Percentiles rank a stretch among this genome's conserved stretches.
These are phyloP conservation scores for Cyberlindnera mycetangii DNA, from an alignment of 805 yeast species.

Conservation along the genomic window DNA sequence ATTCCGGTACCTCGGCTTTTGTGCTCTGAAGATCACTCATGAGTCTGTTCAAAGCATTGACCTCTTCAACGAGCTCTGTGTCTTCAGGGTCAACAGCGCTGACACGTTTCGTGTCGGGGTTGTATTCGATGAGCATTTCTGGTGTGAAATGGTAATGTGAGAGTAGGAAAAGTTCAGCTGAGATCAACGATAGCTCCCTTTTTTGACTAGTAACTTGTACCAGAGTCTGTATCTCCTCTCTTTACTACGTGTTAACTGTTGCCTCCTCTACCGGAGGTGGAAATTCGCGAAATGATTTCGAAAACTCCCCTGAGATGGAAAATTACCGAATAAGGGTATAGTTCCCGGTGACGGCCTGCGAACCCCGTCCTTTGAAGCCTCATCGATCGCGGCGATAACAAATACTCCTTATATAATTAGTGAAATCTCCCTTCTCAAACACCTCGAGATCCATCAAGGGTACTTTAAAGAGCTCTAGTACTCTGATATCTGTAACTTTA, in stretches of 20 bases:
- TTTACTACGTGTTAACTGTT: background rate
- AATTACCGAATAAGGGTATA: background rate
- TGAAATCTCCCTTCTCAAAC: too few relatives aligned
- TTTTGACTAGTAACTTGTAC: too few relatives aligned
- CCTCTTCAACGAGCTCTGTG: constrained; percentile 24
- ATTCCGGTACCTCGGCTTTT: constrained; percentile 48
- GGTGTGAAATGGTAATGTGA: background rate
- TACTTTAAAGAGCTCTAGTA: too few relatives aligned
- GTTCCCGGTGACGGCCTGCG: too few relatives aligned
- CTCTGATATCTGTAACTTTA: background rate
- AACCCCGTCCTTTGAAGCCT: too few relatives aligned
- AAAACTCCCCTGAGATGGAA: background rate
- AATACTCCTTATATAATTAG: too few relatives aligned
- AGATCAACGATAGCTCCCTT: too few relatives aligned
- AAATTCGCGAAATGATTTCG: background rate
- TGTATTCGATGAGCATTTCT: constrained; percentile 22
- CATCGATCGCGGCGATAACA: too few relatives aligned
- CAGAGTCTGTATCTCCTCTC: background rate
- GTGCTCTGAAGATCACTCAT: constrained; percentile 32
- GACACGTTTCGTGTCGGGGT: constrained; percentile 29
- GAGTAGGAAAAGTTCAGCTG: background rate
- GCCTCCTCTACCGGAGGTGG: background rate
- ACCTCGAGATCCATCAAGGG: too few relatives aligned
- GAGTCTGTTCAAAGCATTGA: constrained; percentile 34
- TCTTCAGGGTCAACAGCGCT: constrained; percentile 12